A percentile compares a stretch with the other conserved stretches of the same genome.
Evolutionary conservation across 2,329 filamentous ascomycete genomes (phyloP).

Genomic region (Colletotrichum lini): DNA sequence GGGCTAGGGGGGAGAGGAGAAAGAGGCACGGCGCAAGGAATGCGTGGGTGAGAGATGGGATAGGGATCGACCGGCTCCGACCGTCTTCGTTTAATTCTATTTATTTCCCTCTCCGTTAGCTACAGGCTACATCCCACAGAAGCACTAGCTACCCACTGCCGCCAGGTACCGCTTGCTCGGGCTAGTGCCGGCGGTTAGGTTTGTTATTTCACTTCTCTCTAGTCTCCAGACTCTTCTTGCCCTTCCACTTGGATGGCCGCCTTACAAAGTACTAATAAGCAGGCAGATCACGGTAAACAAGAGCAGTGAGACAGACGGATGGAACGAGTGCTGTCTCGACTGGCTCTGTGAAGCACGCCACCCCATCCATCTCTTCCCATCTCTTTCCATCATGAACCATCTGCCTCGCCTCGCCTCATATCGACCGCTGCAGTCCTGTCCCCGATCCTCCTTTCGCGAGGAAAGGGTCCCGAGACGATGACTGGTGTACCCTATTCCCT

Average conservation of each 20-base stretch:
- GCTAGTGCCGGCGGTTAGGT: conserved; percentile 1
- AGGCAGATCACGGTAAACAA: not conserved
- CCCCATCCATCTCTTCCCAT: not conserved
- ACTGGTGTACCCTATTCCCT: conserved; percentile 19
- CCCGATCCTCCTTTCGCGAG: not conserved
- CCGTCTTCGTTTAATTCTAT: conserved; percentile 33
- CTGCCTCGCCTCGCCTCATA: not conserved
- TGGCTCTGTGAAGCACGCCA: not conserved
- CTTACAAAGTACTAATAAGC: too few relatives aligned
- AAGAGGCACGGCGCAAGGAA: conserved; percentile 1
- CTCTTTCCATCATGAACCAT: conserved; percentile 5
- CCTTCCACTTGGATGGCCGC: not conserved
- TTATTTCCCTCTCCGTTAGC: conserved; percentile 6
- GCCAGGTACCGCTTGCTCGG: conserved; percentile 27
- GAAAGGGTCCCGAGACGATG: conserved; percentile 8
- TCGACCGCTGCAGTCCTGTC: conserved; percentile 9
- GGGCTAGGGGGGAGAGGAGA: not conserved
- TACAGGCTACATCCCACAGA: too few relatives aligned
- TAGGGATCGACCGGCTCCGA: conserved; percentile 11
- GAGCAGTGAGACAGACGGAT: not conserved
- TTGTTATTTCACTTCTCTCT: conserved; percentile 4
- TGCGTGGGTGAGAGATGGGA: not conserved
- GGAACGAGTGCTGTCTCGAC: conserved; percentile 20
- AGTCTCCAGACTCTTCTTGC: not conserved
- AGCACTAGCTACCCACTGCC: conserved; percentile 3